Base-by-base conservation (phyloP, 768 basidiomycete genomes). In the Dictyophora rubrovolvata region DNA sequence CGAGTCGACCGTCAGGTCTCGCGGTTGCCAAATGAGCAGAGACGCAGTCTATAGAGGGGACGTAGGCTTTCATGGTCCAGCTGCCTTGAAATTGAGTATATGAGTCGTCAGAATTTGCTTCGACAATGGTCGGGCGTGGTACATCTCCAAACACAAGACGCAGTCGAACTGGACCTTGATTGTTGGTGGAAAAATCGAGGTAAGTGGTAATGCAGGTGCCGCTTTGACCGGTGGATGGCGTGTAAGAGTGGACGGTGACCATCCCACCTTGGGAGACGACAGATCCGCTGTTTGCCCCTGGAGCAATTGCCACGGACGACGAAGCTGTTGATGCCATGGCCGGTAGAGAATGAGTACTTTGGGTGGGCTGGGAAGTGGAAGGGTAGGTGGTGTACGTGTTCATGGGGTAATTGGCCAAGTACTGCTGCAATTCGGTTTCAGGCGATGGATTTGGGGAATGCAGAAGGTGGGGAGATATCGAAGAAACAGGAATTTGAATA, bases 91-190 rank as follows among this genome's bases (percentile, higher is more conserved):
- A 50, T 48, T 61, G 48, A 18, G 60, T 60, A 20, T 55, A 37
- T 22, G 48, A 28, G 11, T 46, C 28, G 57, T 75, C 76, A n/a
- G 74, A 73, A 0, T 85, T 66, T 64, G 80, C 77, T 48, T 75
- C 74, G 28, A 92, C 85, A 12, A 77, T 77, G 0, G 90, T 92
- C 35, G 75, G 74, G 22, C 92, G 77, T 2, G 88, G 80, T 62
- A 79, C 82, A 60, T 75, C 69, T 33, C 85, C 89, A 63, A 93
- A 75, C 64, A 91, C 82, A 63, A 93, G 81, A 54, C 90, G 82
- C 21, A 91, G 79, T 60, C 78, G 83, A 37, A 87, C 77, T 56
- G 81, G 79, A 10, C 77, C 73, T 14, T 73, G 73, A 57, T 48
- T 33, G 55, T 60, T 53, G 61, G 75, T 76, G 63, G 73, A 74